phyloP scores from a whole-genome alignment of 345 rosid species.

The Pistacia integerrima region DNA sequence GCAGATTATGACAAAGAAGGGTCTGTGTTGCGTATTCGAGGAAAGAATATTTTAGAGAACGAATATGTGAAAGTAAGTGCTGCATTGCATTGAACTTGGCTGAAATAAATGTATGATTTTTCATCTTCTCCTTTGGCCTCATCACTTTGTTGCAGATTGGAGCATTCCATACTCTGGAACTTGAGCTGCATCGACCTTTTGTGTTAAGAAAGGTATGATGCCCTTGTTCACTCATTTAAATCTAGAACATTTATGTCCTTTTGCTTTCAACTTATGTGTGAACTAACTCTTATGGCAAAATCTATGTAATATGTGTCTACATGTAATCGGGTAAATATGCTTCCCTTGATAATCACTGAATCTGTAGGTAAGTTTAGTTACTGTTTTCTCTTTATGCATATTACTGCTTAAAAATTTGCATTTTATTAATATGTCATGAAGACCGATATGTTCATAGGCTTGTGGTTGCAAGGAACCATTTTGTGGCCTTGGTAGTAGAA shows the following conservation, averaged over 20 bases:
- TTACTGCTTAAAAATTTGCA: neutral
- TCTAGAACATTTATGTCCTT: neutral
- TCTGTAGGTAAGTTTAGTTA: neutral
- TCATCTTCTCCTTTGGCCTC: neutral
- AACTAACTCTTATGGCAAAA: neutral
- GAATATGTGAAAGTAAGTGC: constrained; percentile 78
- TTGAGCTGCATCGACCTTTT: constrained; percentile 83
- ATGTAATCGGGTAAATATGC: neutral
- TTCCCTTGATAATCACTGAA: neutral
- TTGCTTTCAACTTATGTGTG: neutral
- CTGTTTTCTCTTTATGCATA: too few relatives aligned
- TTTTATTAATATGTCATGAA: neutral
- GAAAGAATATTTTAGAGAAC: constrained; percentile 82
- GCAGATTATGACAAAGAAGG: constrained; percentile 88
- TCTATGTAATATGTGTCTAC: neutral
- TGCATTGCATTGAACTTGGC: neutral
- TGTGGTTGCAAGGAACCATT: neutral
- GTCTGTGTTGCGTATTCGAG: constrained; percentile 76
- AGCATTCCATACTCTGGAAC: constrained; percentile 85
- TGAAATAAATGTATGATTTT: constrained; percentile 1
- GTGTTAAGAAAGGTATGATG: constrained; percentile 76
- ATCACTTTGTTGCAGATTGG: constrained; percentile 63
- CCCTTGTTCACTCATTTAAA: constrained; percentile 1
- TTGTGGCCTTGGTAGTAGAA: neutral
- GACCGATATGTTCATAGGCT: neutral